Evolutionary conservation across 352 stramenopile species (phyloP).

Genomic region (Pythium sp.): DNA sequence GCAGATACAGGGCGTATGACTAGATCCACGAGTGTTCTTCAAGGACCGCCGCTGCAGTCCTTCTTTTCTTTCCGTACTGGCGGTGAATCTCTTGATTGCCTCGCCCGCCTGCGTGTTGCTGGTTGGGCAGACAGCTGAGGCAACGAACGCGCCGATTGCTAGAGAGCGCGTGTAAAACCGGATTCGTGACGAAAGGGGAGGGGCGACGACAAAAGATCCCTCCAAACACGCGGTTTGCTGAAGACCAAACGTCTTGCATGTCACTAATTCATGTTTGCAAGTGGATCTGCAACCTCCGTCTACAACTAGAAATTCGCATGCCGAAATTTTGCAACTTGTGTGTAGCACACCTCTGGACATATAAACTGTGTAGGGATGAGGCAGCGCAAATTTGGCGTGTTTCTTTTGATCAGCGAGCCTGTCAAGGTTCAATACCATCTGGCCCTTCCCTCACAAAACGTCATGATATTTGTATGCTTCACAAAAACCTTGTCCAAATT

Average conservation of each 20-base stretch:
- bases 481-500: background rate
- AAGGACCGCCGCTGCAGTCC: no score
- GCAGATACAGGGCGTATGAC: no score
- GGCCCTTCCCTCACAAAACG: background rate
- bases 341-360: background rate
- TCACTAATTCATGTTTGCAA: background rate
- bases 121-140: background rate
- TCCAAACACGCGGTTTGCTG: conserved; percentile 7
- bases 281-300: background rate
- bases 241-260: conserved; percentile 1
- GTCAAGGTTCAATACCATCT: background rate
- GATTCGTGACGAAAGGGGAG: background rate
- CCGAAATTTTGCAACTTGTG: no score
- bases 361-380: background rate
- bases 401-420: conserved; percentile 5
- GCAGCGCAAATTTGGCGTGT: conserved; percentile 4
- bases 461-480: background rate
- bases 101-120: background rate
- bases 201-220: conserved; percentile 5
- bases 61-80: no score
- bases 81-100: background rate
- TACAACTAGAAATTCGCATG: background rate
- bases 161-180: conserved; percentile 1
- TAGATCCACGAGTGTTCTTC: no score
- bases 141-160: background rate